Percentiles rank a stretch among this genome's conserved stretches.
phyloP scores from a whole-genome alignment of 2,329 filamentous ascomycete genomes.

The Epicoccum nigrum region DNA sequence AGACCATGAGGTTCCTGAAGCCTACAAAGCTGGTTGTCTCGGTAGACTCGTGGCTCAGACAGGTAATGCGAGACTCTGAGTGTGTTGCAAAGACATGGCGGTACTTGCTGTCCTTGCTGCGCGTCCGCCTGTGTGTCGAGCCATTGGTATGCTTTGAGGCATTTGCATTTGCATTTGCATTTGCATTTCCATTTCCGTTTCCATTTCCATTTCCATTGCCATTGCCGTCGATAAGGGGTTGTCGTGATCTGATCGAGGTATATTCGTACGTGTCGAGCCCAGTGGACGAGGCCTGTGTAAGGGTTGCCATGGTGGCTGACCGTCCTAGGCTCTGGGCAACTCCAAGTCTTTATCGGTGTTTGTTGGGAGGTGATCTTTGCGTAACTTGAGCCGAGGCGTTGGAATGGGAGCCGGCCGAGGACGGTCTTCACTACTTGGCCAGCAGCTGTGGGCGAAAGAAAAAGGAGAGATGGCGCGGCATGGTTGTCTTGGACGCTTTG shows the following conservation, averaged over 20 bases:
- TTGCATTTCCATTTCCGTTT: constrained; percentile 9
- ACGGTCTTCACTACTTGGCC: constrained; percentile 16
- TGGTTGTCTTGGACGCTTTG: constrained; percentile 17
- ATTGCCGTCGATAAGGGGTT: constrained; percentile 26
- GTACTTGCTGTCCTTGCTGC: constrained; percentile 66
- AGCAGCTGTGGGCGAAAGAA: constrained; percentile 4
- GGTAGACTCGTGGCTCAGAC: constrained; percentile 81
- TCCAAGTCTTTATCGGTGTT: neutral
- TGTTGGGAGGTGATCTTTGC: constrained; percentile 6
- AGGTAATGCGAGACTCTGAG: constrained; percentile 72
- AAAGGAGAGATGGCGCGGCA: constrained; percentile 1
- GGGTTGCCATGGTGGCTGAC: constrained; percentile 39
- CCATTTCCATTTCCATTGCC: neutral
- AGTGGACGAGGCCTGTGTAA: constrained; percentile 25
- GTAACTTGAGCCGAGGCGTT: constrained; percentile 7
- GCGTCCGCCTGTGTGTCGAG: constrained; percentile 7
- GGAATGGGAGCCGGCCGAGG: constrained; percentile 10
- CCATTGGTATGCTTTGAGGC: constrained; percentile 17
- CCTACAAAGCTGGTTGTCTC: constrained; percentile 83
- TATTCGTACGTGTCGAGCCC: constrained; percentile 31
- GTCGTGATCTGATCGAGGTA: constrained; percentile 33
- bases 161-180: neutral
- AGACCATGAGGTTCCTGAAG: constrained; percentile 94
- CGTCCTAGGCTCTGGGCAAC: neutral
- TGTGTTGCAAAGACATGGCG: constrained; percentile 92